Evolutionary conservation across 129 eudicot species (phyloP).

Genomic region (Centella asiatica): DNA sequence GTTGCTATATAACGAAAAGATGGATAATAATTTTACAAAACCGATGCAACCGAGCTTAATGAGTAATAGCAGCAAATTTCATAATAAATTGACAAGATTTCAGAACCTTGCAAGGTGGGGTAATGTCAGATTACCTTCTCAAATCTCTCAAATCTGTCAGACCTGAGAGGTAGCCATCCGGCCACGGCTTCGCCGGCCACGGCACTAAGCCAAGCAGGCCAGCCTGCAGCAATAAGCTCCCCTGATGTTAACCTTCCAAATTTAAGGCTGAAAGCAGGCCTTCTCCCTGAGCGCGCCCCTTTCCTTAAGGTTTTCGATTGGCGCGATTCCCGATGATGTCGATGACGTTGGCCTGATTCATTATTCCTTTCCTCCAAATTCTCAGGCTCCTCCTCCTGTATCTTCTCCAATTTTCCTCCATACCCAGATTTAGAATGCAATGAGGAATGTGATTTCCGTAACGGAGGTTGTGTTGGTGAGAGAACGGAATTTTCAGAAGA

Average conservation of each 20-base stretch:
- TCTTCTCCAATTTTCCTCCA: constrained; percentile 21
- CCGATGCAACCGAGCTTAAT: too few relatives aligned
- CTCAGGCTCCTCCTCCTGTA: constrained; percentile 25
- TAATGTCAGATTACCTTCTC: constrained; percentile 63
- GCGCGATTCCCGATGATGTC: not conserved
- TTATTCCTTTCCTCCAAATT: constrained; percentile 22
- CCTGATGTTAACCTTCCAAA: constrained; percentile 44
- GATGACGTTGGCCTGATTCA: constrained; percentile 4
- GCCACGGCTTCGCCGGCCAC: constrained; percentile 75
- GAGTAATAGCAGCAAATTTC: not conserved
- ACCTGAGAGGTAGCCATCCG: constrained; percentile 58
- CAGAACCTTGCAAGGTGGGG: too few relatives aligned
- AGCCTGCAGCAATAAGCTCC: constrained; percentile 62
- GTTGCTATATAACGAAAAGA: too few relatives aligned
- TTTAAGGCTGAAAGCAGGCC: constrained; percentile 19
- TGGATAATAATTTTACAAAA: too few relatives aligned
- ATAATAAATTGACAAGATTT: not conserved
- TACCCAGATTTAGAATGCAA: not conserved
- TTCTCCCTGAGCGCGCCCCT: constrained; percentile 6
- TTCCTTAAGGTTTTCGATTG: constrained; percentile 12
- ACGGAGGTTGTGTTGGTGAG: constrained; percentile 7
- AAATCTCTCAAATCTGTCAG: constrained; percentile 49
- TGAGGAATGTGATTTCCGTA: not conserved
- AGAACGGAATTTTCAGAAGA: constrained; percentile 11
- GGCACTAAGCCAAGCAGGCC: constrained; percentile 82